Evolutionary conservation across 2,329 filamentous ascomycete species (phyloP).

Genomic region (Penicillium sp.): DNA sequence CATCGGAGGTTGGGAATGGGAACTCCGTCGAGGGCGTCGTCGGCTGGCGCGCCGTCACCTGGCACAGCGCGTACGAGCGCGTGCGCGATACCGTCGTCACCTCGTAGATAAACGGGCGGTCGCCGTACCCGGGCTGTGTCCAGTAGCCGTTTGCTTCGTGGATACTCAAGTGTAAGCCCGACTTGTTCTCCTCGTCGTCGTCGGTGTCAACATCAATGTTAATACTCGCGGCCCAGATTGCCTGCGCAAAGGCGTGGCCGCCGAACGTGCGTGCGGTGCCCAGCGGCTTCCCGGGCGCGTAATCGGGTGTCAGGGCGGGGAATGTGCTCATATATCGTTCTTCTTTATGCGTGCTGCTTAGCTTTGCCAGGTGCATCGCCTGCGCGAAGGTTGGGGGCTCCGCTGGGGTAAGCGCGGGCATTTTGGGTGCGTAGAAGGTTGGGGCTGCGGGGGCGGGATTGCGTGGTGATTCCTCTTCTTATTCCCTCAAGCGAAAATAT

Average conservation of each 20-base stretch:
- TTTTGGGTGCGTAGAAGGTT: not conserved
- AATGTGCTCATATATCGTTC: slow-evolving; percentile 6
- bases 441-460: too few species aligned
- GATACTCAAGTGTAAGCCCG: not conserved
- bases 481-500: too few species aligned
- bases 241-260: slow-evolving; percentile 10
- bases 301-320: slow-evolving; percentile 3
- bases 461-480: too few species aligned
- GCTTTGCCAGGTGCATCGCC: not conserved
- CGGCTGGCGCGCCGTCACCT: slow-evolving; percentile 14
- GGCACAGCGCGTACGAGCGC: slow-evolving; percentile 12
- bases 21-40: slow-evolving; percentile 7
- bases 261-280: slow-evolving; percentile 6
- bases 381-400: slow-evolving; percentile 14
- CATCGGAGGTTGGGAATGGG: slow-evolving; percentile 3
- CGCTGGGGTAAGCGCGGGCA: not conserved
- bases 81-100: slow-evolving; percentile 31
- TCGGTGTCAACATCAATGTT: not conserved
- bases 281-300: not conserved
- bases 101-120: slow-evolving; percentile 21
- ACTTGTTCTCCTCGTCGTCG: too few species aligned
- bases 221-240: slow-evolving; percentile 15
- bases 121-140: slow-evolving; percentile 9
- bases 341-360: not conserved
- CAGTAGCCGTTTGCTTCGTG: slow-evolving; percentile 19